Percentiles rank a stretch among this genome's conserved stretches.
These are phyloP conservation scores for Kwoniella shivajii DNA, from an alignment of 1,284 basidiomycete genomes.

Conservation along the genomic window DNA sequence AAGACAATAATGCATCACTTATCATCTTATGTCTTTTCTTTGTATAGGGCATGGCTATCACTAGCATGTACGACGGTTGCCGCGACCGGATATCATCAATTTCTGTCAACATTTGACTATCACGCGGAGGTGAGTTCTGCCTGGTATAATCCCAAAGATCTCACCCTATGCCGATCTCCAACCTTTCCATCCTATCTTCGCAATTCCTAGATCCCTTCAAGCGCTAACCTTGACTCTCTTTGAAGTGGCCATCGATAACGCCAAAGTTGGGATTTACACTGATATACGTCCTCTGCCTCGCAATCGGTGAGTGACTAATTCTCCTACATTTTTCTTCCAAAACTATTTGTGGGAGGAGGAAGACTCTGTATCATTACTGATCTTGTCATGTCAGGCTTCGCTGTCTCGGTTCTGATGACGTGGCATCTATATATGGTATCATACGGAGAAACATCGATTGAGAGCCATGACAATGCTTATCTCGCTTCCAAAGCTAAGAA, in stretches of 20 bases:
- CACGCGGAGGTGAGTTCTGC: constrained; percentile 54
- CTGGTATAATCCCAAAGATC: neutral
- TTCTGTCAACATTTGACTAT: constrained; percentile 59
- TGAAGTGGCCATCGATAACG: constrained; percentile 65
- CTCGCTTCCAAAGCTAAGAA: constrained; percentile 71
- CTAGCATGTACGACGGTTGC: constrained; percentile 64
- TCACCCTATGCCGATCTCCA: neutral
- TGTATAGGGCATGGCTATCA: constrained; percentile 69
- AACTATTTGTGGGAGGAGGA: too few species aligned
- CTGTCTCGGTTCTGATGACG: constrained; percentile 74
- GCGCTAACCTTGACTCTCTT: too few species aligned
- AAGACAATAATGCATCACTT: constrained; percentile 2
- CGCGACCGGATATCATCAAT: constrained; percentile 60
- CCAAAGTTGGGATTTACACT: constrained; percentile 73
- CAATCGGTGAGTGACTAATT: constrained; percentile 56
- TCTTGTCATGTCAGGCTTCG: constrained; percentile 60
- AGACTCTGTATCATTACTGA: neutral
- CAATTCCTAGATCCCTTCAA: too few species aligned
- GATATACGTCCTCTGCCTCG: constrained; percentile 72
- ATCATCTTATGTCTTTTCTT: too few species aligned
- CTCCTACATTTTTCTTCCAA: neutral
- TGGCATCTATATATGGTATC: constrained; percentile 80
- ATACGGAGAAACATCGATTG: constrained; percentile 86
- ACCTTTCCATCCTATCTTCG: too few species aligned
- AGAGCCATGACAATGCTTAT: constrained; percentile 81